A percentile compares a stretch with the other conserved stretches of the same genome.
These are phyloP conservation scores for Cardamine chenopodiifolia DNA, from an alignment of 345 rosid genomes.

Conservation along the genomic window DNA sequence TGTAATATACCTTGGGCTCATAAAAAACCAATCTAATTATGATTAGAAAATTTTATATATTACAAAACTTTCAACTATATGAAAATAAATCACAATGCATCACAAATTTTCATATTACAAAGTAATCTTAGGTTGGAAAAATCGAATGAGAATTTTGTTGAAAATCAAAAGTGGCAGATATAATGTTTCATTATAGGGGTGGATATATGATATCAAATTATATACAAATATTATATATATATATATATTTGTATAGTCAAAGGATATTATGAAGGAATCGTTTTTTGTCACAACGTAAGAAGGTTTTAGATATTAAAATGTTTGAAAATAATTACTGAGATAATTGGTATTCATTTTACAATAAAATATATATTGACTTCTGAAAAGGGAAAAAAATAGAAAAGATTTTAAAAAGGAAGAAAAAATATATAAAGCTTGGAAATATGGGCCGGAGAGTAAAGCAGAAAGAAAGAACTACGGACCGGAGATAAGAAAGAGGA, in stretches of 20 bases:
- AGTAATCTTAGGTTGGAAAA: background rate
- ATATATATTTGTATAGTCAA: too few relatives aligned
- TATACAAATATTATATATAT: too few relatives aligned
- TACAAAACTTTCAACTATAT: background rate
- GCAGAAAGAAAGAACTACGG: background rate
- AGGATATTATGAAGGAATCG: background rate
- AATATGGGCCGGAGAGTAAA: background rate
- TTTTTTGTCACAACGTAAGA: background rate
- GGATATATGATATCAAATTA: background rate
- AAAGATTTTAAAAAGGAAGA: too few relatives aligned
- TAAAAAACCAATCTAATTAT: background rate
- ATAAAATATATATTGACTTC: background rate
- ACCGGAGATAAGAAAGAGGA: background rate
- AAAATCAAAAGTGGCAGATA: background rate
- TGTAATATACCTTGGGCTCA: background rate
- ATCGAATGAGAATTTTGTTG: background rate
- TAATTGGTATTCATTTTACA: background rate
- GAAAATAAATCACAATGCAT: background rate
- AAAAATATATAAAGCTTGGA: background rate
- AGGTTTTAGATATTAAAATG: background rate
- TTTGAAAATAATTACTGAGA: background rate
- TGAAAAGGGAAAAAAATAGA: background rate
- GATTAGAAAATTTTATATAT: background rate
- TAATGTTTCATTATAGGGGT: background rate
- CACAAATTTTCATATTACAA: background rate